Conservation (phyloP, 1,284 basidiomycete species). For the Inonotus hispidus region DNA sequence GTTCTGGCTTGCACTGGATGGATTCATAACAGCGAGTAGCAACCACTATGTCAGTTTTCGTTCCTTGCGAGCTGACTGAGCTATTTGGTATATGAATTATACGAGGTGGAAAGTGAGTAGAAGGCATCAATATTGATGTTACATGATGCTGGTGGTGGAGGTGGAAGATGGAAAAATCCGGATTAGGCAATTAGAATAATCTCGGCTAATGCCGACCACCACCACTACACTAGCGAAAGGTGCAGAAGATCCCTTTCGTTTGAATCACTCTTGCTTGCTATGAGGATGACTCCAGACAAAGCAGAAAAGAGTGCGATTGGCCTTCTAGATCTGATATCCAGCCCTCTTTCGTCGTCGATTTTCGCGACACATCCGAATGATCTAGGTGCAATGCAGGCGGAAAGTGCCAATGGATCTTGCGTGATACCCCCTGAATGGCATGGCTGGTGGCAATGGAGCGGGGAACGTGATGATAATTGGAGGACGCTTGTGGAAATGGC, state of each 20-base stretch:
- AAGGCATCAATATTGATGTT: too few species aligned
- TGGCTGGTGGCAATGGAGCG: slow-evolving; percentile 15
- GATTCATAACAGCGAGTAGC: too few species aligned
- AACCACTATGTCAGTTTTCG: too few species aligned
- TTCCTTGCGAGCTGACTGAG: too few species aligned
- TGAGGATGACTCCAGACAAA: background rate
- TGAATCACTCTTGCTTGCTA: background rate
- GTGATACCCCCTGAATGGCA: slow-evolving; percentile 1
- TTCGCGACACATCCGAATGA: slow-evolving; percentile 10
- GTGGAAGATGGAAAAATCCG: too few species aligned
- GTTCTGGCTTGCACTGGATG: too few species aligned
- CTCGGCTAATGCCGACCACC: background rate
- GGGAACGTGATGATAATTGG: slow-evolving; percentile 2
- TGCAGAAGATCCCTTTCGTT: too few species aligned
- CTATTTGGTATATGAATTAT: too few species aligned
- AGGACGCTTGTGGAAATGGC: background rate
- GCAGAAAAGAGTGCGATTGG: background rate
- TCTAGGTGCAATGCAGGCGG: background rate
- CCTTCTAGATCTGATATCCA: background rate
- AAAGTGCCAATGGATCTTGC: background rate
- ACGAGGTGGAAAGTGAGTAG: too few species aligned
- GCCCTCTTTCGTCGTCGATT: background rate
- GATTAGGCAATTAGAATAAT: too few species aligned
- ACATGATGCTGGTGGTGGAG: too few species aligned
- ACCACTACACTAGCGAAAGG: too few species aligned